These are phyloP conservation scores for Fraxinus americana DNA, from an alignment of 257 asterid species.

Conservation along the genomic window DNA sequence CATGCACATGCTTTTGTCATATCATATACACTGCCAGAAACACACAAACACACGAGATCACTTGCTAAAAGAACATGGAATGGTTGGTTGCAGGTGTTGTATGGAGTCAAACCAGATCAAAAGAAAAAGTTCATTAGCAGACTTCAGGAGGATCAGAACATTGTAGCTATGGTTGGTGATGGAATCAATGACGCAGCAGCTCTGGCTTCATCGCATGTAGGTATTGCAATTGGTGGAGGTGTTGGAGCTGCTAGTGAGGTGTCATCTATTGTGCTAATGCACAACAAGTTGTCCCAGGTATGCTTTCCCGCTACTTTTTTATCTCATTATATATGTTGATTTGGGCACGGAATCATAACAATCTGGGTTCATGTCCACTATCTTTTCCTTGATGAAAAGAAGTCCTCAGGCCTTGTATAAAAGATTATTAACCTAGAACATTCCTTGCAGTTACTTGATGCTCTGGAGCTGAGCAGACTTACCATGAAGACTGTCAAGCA, in stretches of 20 bases:
- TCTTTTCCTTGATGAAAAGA: neutral
- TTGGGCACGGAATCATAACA: neutral
- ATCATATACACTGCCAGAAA: neutral
- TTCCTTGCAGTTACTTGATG: conserved; percentile 79
- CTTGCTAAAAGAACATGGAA: neutral
- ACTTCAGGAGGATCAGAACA: conserved; percentile 65
- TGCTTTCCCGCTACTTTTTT: neutral
- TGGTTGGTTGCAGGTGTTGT: conserved; percentile 66
- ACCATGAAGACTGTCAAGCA: conserved; percentile 97
- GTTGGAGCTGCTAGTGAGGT: conserved; percentile 99
- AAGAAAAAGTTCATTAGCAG: conserved; percentile 70
- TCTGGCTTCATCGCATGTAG: conserved; percentile 90
- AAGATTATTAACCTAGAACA: neutral
- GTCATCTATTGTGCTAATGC: conserved; percentile 95
- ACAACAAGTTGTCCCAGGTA: conserved; percentile 91
- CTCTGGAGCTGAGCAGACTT: conserved; percentile 91
- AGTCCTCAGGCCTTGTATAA: neutral
- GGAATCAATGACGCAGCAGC: conserved; percentile 99
- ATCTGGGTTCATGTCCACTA: neutral
- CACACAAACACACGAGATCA: neutral
- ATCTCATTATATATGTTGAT: conserved; percentile 1
- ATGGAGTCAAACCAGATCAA: conserved; percentile 85
- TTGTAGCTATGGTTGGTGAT: conserved; percentile 99
- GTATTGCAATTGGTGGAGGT: conserved; percentile 93
- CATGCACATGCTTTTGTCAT: neutral